phyloP scores from a whole-genome alignment of 495 filamentous ascomycete species.

The Penicillium maclennaniae region DNA sequence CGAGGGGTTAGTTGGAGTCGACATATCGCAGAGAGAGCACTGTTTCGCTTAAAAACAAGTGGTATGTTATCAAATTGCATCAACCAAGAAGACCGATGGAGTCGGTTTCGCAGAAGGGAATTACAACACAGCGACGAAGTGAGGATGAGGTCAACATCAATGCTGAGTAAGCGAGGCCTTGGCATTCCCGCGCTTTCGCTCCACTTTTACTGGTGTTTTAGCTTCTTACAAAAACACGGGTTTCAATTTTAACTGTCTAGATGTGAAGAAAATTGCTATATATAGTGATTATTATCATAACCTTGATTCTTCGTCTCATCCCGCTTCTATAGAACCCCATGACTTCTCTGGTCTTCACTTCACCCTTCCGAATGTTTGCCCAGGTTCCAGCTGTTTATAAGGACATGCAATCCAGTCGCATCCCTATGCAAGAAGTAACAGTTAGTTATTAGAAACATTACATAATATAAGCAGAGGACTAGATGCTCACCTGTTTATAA shows the following conservation, averaged over 20 bases:
- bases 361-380: conserved; percentile 23
- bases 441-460: background rate
- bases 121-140: background rate
- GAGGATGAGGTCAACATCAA: background rate
- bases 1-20: conserved; percentile 33
- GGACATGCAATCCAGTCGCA: conserved; percentile 31
- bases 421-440: conserved; percentile 3
- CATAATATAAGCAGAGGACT: background rate
- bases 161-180: conserved; percentile 6
- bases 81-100: background rate
- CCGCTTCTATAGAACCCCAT: background rate
- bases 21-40: conserved; percentile 21
- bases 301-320: background rate
- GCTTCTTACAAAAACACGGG: background rate
- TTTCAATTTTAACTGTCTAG: background rate
- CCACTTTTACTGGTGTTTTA: background rate
- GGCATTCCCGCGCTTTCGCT: background rate
- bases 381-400: conserved; percentile 21
- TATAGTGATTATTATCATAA: no score
- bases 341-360: background rate
- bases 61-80: background rate
- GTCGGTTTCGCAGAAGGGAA: background rate
- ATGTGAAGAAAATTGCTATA: background rate
- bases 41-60: background rate
- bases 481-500: conserved; percentile 24